Percentiles rank a stretch among this genome's conserved stretches.
Evolutionary conservation across 169 alveolate genomes (phyloP).

Genomic region (Plasmodium fragile): DNA sequence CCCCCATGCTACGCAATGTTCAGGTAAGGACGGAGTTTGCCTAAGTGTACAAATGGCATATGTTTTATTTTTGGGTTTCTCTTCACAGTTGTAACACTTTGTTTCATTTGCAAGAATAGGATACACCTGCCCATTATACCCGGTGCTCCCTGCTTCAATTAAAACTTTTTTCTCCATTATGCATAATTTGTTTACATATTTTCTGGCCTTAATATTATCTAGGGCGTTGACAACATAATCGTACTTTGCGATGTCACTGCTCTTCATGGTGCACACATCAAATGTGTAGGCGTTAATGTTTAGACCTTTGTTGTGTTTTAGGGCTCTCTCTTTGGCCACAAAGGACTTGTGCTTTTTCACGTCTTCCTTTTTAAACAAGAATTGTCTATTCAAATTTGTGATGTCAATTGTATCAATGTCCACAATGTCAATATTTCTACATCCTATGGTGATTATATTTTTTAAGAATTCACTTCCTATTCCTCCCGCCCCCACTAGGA

Average conservation of each 20-base stretch:
- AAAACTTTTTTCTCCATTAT: slow-evolving; percentile 91
- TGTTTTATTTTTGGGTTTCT: slow-evolving; percentile 89
- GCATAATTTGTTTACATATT: slow-evolving; percentile 94
- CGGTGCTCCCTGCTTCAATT: slow-evolving; percentile 97
- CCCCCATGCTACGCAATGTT: slow-evolving; percentile 99
- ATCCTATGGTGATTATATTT: slow-evolving; percentile 94
- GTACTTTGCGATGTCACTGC: slow-evolving; percentile 85
- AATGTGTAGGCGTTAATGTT: slow-evolving; percentile 79
- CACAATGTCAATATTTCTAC: slow-evolving; percentile 92
- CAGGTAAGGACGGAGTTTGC: slow-evolving; percentile 98
- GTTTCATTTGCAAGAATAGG: slow-evolving; percentile 91
- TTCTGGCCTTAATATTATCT: slow-evolving; percentile 96
- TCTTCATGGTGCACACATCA: slow-evolving; percentile 90
- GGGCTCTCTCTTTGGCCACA: slow-evolving; percentile 91
- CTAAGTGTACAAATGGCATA: slow-evolving; percentile 99
- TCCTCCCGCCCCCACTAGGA: slow-evolving; percentile 99
- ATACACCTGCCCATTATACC: slow-evolving; percentile 94
- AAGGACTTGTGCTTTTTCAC: slow-evolving; percentile 88
- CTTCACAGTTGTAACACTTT: slow-evolving; percentile 95
- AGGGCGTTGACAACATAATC: slow-evolving; percentile 95
- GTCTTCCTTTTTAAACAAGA: slow-evolving; percentile 91
- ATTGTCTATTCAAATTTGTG: slow-evolving; percentile 98
- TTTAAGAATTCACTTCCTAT: slow-evolving; percentile 99
- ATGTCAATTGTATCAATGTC: slow-evolving; percentile 98
- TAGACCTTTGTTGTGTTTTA: slow-evolving; percentile 59